Percentiles rank a stretch among this genome's conserved stretches.
Conservation (phyloP, 2,329 filamentous ascomycete genomes). For the Cercospora sp. region DNA sequence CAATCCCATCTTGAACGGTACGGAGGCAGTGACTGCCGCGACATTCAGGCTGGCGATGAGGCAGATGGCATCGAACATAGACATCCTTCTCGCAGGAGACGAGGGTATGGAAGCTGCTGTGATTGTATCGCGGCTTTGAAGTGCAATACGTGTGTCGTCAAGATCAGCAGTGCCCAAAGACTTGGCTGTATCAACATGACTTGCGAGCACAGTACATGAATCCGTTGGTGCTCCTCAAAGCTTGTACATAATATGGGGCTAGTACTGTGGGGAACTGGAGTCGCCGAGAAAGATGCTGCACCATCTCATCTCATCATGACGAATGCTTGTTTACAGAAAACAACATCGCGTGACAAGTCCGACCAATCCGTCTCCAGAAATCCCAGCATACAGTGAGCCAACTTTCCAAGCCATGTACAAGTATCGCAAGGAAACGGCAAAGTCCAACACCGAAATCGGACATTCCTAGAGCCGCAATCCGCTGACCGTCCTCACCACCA, state of each 20-base stretch:
- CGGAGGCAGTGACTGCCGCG: neutral
- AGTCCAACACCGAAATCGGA: neutral
- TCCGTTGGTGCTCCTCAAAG: neutral
- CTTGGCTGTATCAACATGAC: neutral
- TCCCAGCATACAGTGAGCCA: neutral
- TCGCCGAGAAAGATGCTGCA: neutral
- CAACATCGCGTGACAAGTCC: neutral
- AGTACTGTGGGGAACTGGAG: neutral
- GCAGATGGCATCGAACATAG: too few relatives aligned
- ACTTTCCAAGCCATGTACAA: neutral
- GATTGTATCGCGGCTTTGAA: neutral
- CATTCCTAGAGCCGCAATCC: neutral
- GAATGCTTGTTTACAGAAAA: neutral
- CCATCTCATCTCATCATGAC: neutral
- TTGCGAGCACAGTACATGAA: neutral
- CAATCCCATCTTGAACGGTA: neutral
- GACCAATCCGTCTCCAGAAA: neutral
- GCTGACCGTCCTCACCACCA: neutral
- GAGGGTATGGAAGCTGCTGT: neutral
- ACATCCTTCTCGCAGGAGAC: neutral
- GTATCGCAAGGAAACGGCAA: neutral
- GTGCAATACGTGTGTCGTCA: neutral
- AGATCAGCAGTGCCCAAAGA: neutral
- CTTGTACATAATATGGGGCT: neutral
- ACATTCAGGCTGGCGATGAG: neutral